Evolutionary conservation across 2,329 filamentous ascomycete genomes (phyloP), one percentile per base, ranked within the genome.

Genomic region (Coniochaeta ligniaria): DNA sequence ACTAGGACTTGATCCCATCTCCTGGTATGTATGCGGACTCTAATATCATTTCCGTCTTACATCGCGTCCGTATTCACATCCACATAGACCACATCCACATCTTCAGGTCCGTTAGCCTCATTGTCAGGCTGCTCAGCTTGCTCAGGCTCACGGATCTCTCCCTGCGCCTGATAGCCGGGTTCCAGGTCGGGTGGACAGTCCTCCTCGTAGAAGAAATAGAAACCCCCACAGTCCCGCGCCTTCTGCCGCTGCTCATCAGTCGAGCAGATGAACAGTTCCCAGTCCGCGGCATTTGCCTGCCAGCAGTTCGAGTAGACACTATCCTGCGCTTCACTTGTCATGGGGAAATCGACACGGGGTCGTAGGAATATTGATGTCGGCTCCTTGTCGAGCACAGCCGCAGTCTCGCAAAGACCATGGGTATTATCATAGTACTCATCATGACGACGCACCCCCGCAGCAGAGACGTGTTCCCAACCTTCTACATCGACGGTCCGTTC

Each of bases 231-330:
- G n/a, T 57, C 33, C 9, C 54, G 28, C 1, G 54, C 54, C 14
- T 38, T 57, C 28, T 38, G 54, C 31, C 31, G 54, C 54, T 22
- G 22, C 33, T 57, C 54, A 31, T 57, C 54, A 16, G 31, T 57
- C 54, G 54, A 57, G n/a, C 54, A 57, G 4, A 57, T 57, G 54
- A 16, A 57, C 35, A 57, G 54, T 17, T 57, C 54, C 54, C 54
- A 57, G 1, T n/a, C 54, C 22, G 54, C 54, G 2, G 17, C 8
- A 14, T 24, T 24, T 2, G 35, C 31, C 35, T 36, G 54, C 11
- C 8, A 16, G 1, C 35, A n/a, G 17, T 1, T 2, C 8, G 54
- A 12, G 54, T 57, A 22, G 17, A 57, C 35, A 17, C 54, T 57
- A 3, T 12, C 17, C n/a, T 38, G 31, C 31, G 22, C 3, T 24